Evolutionary conservation across 2,329 filamentous ascomycete species (phyloP), one percentile per base, ranked within the genome.

Genomic region (Ramularia endophylla): DNA sequence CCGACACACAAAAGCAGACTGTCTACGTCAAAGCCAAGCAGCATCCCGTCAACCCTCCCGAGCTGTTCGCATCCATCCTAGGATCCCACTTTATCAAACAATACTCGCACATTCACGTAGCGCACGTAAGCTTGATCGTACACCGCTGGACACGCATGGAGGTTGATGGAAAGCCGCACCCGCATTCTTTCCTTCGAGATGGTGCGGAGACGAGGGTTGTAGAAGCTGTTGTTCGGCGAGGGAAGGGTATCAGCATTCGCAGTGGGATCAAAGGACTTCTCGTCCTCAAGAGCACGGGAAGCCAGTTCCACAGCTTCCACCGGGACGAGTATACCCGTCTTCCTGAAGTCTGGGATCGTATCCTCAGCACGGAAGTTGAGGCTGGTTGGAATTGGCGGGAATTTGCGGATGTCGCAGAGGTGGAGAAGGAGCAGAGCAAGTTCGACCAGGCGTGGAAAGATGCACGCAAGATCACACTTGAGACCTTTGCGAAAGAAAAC

Each of bases 1-100:
- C 92, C 47, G 92, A 98, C 68, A 90, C 88, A 18, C 94, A 97
- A 71, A 98, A 98, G 74, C 95, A 98, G 70, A 97, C 68, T 38
- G 60, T 59, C 55, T 95, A 92, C 73, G 88, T 98, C 69, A 83
- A 87, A 61, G 90, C 92, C 60, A 95, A 95, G 72, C 83, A 94
- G 69, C 75, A 94, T 71, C 86, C 89, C 25, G 85, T 98, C 56
- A 87, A 83, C 55, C 89, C 92, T 12, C 90, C 92, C 0, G 92
- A 98, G 73, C 80, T 94, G 49, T 98, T 87, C 65, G 90, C 85
- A 53, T 78, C 83, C 58, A 84, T 85, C 55, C 73, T 98, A 39
- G 88, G 85, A 55, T 76, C 80, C 53, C 92, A 98, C 73, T 97
- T 97, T 70, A 69, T 95, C 61, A 76, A 85, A 56, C 86, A 74